phyloP scores from a whole-genome alignment of 2,329 filamentous ascomycete genomes.

The Arthrobotrys musiformis region DNA sequence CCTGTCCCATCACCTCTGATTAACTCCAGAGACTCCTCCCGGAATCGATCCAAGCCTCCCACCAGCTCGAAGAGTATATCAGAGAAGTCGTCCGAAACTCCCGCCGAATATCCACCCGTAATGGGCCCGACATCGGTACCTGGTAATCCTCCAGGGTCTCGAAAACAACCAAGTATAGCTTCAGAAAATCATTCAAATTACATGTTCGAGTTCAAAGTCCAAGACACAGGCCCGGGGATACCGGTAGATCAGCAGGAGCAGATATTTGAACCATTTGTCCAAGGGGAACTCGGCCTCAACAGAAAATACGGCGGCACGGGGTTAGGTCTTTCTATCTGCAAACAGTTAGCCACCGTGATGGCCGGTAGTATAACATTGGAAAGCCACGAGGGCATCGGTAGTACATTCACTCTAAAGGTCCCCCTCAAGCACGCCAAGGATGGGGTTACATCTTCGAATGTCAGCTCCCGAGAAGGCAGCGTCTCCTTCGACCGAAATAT shows the following conservation, averaged over 20 bases:
- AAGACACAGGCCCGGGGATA: conserved; percentile 89
- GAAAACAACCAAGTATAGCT: conserved; percentile 31
- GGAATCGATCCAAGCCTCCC: conserved; percentile 32
- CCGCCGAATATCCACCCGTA: conserved; percentile 5
- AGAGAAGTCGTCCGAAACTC: conserved; percentile 19
- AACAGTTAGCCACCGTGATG: conserved; percentile 90
- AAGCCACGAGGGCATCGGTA: conserved; percentile 78
- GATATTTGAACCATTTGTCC: conserved; percentile 94
- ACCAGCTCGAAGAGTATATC: conserved; percentile 24
- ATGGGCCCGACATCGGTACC: not conserved
- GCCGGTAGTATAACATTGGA: conserved; percentile 77
- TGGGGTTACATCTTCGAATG: conserved; percentile 26
- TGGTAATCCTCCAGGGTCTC: not conserved
- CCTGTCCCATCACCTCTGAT: conserved; percentile 14
- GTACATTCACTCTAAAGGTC: conserved; percentile 83
- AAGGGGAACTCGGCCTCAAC: conserved; percentile 86
- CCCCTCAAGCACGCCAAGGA: conserved; percentile 64
- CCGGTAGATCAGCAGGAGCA: conserved; percentile 78
- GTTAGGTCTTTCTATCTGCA: conserved; percentile 86
- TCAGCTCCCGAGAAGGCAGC: conserved; percentile 50
- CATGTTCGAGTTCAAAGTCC: conserved; percentile 85
- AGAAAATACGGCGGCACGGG: conserved; percentile 92
- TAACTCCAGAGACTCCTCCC: conserved; percentile 39
- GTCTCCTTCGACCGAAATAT: conserved; percentile 36
- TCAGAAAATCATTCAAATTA: conserved; percentile 64